These are phyloP conservation scores for Platanthera zijinensis DNA, from an alignment of 106 monocot genomes.

Conservation along the genomic window DNA sequence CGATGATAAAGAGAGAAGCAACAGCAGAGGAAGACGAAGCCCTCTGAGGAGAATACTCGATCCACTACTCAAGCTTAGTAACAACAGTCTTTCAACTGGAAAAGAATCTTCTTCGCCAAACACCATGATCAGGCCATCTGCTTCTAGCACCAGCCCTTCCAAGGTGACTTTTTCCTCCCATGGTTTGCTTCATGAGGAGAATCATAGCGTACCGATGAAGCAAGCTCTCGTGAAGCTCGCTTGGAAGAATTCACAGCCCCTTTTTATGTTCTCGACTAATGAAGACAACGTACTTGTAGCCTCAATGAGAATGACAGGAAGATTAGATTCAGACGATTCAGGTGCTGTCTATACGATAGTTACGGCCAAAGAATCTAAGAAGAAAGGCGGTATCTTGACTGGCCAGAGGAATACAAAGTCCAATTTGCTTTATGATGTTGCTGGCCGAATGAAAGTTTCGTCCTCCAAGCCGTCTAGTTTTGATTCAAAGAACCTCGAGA, in stretches of 20 bases:
- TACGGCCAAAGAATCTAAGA: constrained; percentile 42
- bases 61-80: constrained; percentile 32
- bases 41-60: constrained; percentile 53
- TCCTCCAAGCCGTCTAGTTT: background rate
- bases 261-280: constrained; percentile 65
- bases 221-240: constrained; percentile 61
- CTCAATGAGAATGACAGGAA: constrained; percentile 33
- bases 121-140: background rate
- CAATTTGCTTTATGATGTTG: constrained; percentile 44
- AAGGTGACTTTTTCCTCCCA: background rate
- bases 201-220: constrained; percentile 16
- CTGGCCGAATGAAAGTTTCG: constrained; percentile 55
- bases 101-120: background rate
- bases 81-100: background rate
- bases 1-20: constrained; percentile 9
- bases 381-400: constrained; percentile 52
- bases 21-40: constrained; percentile 25
- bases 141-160: background rate
- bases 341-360: constrained; percentile 50
- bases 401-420: constrained; percentile 39
- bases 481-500: constrained; percentile 4
- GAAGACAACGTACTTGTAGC: constrained; percentile 68
- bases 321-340: constrained; percentile 13
- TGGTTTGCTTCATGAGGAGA: background rate
- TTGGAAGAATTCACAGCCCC: constrained; percentile 68